phyloP scores from a whole-genome alignment of 768 basidiomycete genomes.

The Panaeolus cyanescens region DNA sequence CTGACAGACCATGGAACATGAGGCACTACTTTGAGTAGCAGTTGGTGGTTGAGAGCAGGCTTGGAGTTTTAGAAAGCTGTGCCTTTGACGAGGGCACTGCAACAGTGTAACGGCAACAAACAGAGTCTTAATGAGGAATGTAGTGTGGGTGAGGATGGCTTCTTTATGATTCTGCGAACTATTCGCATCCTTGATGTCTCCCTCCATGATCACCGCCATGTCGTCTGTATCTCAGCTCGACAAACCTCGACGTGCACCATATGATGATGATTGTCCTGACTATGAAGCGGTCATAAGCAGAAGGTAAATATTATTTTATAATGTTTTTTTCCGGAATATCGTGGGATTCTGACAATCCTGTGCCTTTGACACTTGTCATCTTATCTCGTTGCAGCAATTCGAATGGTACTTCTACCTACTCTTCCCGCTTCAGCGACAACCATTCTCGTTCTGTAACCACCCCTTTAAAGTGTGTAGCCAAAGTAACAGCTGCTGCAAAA shows the following conservation, averaged over 20 bases:
- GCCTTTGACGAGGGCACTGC: not conserved
- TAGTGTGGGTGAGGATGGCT: not conserved
- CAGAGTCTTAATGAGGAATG: not conserved
- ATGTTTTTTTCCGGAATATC: conserved; percentile 4
- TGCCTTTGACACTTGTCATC: conserved; percentile 16
- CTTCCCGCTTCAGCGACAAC: conserved; percentile 16
- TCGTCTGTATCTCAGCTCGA: conserved; percentile 16
- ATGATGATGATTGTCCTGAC: conserved; percentile 40
- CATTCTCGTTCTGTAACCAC: conserved; percentile 5
- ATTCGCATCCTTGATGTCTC: not conserved
- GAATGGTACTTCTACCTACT: conserved; percentile 23
- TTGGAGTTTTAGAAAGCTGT: conserved; percentile 4
- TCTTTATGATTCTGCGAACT: not conserved
- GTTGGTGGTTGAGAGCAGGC: no score
- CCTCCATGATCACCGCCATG: conserved; percentile 26
- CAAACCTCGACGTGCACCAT: conserved; percentile 13
- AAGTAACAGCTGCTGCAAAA: not conserved
- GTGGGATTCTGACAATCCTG: conserved; percentile 18
- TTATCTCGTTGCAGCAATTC: conserved; percentile 22
- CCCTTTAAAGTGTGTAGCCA: conserved; percentile 22
- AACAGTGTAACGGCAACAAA: not conserved
- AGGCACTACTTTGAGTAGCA: no score
- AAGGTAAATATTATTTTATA: conserved; percentile 29
- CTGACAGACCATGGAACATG: no score
- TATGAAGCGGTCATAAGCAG: conserved; percentile 40